Conservation (phyloP, 2,329 filamentous ascomycete genomes). For the Mycosphaerella arachidis region DNA sequence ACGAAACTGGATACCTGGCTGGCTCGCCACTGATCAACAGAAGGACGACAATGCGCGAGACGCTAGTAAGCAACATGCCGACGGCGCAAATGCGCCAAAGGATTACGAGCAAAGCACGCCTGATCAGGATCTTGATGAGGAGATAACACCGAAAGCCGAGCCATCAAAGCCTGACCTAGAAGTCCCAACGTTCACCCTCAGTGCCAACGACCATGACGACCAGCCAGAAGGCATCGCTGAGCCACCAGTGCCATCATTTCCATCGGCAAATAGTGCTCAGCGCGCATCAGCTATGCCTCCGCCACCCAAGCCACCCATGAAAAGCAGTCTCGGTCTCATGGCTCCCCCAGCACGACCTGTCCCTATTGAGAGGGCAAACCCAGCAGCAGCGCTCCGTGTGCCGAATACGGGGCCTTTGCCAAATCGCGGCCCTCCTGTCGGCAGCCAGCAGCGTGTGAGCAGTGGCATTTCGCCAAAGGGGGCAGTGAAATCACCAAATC, state of each 20-base stretch:
- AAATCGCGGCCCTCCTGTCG: conserved; percentile 39
- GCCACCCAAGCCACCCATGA: conserved; percentile 30
- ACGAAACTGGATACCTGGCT: conserved; percentile 30
- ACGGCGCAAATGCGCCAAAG: not conserved
- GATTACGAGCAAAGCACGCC: not conserved
- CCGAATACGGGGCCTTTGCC: conserved; percentile 47
- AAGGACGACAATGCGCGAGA: not conserved
- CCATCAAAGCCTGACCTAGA: conserved; percentile 9
- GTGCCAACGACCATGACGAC: conserved; percentile 32
- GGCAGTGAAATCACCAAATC: conserved; percentile 37
- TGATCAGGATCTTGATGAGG: conserved; percentile 21
- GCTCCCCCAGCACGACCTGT: conserved; percentile 24
- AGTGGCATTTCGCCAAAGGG: conserved; percentile 30
- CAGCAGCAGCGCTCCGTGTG: conserved; percentile 38
- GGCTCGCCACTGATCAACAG: conserved; percentile 20
- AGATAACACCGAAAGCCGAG: conserved; percentile 32
- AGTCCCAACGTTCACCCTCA: conserved; percentile 27
- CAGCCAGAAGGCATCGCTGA: conserved; percentile 24
- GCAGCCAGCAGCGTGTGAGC: conserved; percentile 39
- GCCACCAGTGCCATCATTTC: conserved; percentile 37
- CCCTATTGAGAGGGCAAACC: conserved; percentile 20
- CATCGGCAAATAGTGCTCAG: conserved; percentile 45
- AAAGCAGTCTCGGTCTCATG: conserved; percentile 23
- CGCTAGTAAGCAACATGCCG: not conserved
- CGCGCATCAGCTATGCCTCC: conserved; percentile 36